Evolutionary conservation across 2,329 filamentous ascomycete genomes (phyloP).

Genomic region (Hypocreales sp.): DNA sequence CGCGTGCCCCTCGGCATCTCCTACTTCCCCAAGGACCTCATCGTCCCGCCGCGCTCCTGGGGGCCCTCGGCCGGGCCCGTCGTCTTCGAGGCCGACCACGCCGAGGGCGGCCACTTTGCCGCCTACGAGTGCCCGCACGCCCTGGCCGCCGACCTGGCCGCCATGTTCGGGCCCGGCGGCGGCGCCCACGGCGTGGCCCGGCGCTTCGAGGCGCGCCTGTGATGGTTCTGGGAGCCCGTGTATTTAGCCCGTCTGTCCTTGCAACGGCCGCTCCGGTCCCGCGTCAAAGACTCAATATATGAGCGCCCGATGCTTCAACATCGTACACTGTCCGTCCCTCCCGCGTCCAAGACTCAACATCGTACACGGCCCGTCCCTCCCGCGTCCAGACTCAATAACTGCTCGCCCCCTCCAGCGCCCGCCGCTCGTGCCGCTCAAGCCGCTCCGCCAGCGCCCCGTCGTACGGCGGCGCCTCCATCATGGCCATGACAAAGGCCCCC

Average conservation of each 20-base stretch:
- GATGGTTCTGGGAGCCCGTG: no score
- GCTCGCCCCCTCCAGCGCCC: no score
- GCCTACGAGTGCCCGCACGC: slow-evolving; percentile 40
- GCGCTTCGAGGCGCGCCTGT: not conserved
- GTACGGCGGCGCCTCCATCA: slow-evolving; percentile 20
- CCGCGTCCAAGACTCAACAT: no score
- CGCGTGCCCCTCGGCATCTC: slow-evolving; percentile 29
- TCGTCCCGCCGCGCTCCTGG: slow-evolving; percentile 38
- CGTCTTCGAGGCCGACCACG: slow-evolving; percentile 36
- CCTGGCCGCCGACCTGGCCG: slow-evolving; percentile 34
- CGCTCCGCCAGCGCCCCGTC: no score
- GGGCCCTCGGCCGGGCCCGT: slow-evolving; percentile 42
- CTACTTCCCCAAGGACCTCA: slow-evolving; percentile 43
- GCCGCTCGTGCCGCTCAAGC: no score
- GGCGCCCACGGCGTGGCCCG: slow-evolving; percentile 20
- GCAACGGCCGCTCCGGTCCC: no score
- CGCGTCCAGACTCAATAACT: no score
- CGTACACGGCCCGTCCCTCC: no score
- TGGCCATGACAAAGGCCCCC: slow-evolving; percentile 21
- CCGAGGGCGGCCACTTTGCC: slow-evolving; percentile 44
- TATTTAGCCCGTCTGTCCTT: no score
- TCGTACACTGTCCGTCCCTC: no score
- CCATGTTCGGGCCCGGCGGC: slow-evolving; percentile 40
- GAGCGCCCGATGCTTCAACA: no score
- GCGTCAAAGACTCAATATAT: no score